Evolutionary conservation across 352 stramenopile genomes (phyloP).

Genomic region (Phytophthora sp.): DNA sequence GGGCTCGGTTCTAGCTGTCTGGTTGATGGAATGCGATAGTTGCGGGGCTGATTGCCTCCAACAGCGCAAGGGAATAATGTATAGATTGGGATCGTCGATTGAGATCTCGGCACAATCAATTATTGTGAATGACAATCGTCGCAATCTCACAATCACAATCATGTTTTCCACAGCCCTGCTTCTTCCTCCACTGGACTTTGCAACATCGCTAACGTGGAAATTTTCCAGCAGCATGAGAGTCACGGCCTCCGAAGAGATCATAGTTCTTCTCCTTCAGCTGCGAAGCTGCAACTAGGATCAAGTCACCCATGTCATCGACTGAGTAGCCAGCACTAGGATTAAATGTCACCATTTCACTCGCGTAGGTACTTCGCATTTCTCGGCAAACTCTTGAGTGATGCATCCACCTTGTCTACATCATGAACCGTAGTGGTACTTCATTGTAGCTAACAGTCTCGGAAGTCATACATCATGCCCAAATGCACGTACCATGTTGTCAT

Average conservation of each 20-base stretch:
- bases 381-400: not conserved
- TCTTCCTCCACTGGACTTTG: too few species aligned
- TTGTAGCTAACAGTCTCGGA: not conserved
- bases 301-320: not conserved
- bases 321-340: not conserved
- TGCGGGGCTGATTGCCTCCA: too few species aligned
- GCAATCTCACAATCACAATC: too few species aligned
- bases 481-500: not conserved
- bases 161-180: too few species aligned
- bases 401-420: not conserved
- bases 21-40: too few species aligned
- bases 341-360: not conserved
- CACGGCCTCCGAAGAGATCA: not conserved
- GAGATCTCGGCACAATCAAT: too few species aligned
- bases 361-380: not conserved
- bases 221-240: too few species aligned
- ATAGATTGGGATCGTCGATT: too few species aligned
- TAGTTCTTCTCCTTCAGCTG: not conserved
- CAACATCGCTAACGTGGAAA: too few species aligned
- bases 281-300: not conserved
- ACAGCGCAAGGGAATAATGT: too few species aligned
- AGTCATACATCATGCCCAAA: not conserved
- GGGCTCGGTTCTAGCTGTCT: too few species aligned
- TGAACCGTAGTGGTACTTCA: not conserved
- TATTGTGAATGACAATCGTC: too few species aligned